Conservation (phyloP, 805 yeast species). For the Myxozyma lipomycoides region DNA sequence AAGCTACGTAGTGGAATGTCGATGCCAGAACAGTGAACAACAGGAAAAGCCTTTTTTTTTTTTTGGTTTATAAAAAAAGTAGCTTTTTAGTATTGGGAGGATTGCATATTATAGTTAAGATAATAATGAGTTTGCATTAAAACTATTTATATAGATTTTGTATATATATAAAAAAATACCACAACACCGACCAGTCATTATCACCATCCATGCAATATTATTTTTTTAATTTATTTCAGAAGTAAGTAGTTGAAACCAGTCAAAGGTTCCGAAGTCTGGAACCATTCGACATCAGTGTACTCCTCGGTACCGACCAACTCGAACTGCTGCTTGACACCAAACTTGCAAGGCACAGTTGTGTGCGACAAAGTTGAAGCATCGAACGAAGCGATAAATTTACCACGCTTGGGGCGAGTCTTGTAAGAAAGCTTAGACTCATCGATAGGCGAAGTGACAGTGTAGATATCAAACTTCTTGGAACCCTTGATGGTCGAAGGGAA, state of each 20-base stretch:
- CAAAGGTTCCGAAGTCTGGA: slow-evolving; percentile 17
- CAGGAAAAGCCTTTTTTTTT: not conserved
- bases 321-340: slow-evolving; percentile 24
- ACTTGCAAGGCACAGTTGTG: slow-evolving; percentile 17
- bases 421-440: slow-evolving; percentile 17
- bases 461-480: slow-evolving; percentile 16
- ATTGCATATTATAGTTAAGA: too few relatives aligned
- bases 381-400: slow-evolving; percentile 13
- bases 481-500: slow-evolving; percentile 22
- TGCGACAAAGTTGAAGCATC: slow-evolving; percentile 19
- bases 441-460: slow-evolving; percentile 4
- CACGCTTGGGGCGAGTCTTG: slow-evolving; percentile 17
- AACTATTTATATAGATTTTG: not conserved
- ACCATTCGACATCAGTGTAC: slow-evolving; percentile 15
- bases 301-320: slow-evolving; percentile 17
- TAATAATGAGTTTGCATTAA: too few relatives aligned
- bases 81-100: too few relatives aligned
- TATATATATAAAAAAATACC: too few relatives aligned
- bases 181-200: too few relatives aligned
- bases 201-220: too few relatives aligned
- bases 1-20: slow-evolving; percentile 13
- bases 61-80: not conserved
- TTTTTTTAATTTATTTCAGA: too few relatives aligned
- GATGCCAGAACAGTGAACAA: not conserved
- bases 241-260: slow-evolving; percentile 19